A percentile compares a stretch with the other conserved stretches of the same genome.
These are phyloP conservation scores for Xylariaceae sp. DNA, from an alignment of 2,329 filamentous ascomycete species.

Conservation along the genomic window DNA sequence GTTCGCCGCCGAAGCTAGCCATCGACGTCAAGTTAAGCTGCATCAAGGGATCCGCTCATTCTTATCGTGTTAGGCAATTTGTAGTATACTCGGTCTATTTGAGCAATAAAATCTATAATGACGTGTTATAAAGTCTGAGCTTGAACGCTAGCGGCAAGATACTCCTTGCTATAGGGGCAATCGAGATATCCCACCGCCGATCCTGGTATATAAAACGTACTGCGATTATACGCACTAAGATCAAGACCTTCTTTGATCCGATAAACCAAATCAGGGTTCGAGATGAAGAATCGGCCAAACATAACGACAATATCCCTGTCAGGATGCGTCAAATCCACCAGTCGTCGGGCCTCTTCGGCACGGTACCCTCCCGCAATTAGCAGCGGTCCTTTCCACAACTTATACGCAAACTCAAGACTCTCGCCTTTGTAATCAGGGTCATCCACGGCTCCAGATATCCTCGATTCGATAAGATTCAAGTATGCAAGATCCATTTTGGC, in stretches of 20 bases:
- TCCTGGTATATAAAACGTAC: conserved; percentile 17
- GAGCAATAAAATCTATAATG: too few relatives aligned
- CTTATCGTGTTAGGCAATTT: too few relatives aligned
- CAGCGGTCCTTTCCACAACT: conserved; percentile 31
- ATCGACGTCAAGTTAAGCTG: too few relatives aligned
- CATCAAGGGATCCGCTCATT: too few relatives aligned
- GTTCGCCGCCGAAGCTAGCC: too few relatives aligned
- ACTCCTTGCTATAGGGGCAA: conserved; percentile 32
- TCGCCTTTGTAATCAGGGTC: conserved; percentile 40
- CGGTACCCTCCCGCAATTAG: conserved; percentile 35
- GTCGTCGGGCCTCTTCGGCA: conserved; percentile 18
- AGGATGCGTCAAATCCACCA: conserved; percentile 30
- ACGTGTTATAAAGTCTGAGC: too few relatives aligned
- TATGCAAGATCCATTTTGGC: conserved; percentile 53
- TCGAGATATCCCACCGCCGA: conserved; percentile 32
- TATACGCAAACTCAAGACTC: conserved; percentile 31
- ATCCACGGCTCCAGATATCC: conserved; percentile 43
- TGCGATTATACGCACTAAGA: conserved; percentile 20
- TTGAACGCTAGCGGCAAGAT: too few relatives aligned
- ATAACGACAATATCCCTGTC: conserved; percentile 32
- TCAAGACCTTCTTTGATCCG: conserved; percentile 18
- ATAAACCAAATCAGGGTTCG: conserved; percentile 25
- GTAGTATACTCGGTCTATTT: too few relatives aligned
- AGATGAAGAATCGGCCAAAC: conserved; percentile 25
- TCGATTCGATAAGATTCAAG: conserved; percentile 58